Percentiles rank a stretch among this genome's conserved stretches.
These are phyloP conservation scores for Apiotrichum akiyoshidainum DNA, from an alignment of 1,284 basidiomycete genomes.

Conservation along the genomic window DNA sequence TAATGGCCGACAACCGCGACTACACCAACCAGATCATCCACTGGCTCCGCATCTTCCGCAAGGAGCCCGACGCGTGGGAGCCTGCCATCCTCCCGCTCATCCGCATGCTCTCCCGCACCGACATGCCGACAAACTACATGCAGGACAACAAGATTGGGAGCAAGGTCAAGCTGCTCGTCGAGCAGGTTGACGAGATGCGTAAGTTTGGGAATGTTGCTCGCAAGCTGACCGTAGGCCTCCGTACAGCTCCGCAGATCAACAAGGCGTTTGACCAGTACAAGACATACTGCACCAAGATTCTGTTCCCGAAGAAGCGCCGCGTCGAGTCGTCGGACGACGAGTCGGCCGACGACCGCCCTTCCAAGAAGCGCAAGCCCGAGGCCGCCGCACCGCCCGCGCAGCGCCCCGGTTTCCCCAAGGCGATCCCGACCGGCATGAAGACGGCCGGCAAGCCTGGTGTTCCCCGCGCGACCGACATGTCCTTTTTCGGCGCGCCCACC, in stretches of 20 bases:
- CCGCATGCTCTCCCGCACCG: slow-evolving; percentile 32
- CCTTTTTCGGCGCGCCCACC: slow-evolving; percentile 28
- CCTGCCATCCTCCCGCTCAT: slow-evolving; percentile 24
- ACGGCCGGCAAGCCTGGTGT: background rate
- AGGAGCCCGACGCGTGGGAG: slow-evolving; percentile 30
- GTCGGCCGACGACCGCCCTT: background rate
- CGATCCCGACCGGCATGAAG: too few relatives aligned
- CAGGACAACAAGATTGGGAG: slow-evolving; percentile 26
- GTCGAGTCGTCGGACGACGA: slow-evolving; percentile 10
- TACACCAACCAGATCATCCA: slow-evolving; percentile 24
- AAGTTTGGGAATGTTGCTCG: background rate
- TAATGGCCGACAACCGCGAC: slow-evolving; percentile 31
- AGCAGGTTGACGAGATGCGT: slow-evolving; percentile 23
- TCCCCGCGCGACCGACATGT: slow-evolving; percentile 25
- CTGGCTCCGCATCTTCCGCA: slow-evolving; percentile 26
- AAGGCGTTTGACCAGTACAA: slow-evolving; percentile 24
- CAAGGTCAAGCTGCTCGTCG: slow-evolving; percentile 13
- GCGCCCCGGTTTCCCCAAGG: too few relatives aligned
- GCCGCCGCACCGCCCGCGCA: background rate
- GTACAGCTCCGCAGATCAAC: slow-evolving; percentile 17
- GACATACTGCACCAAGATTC: slow-evolving; percentile 13
- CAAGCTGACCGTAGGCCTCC: slow-evolving; percentile 8
- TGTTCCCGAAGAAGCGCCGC: slow-evolving; percentile 18
- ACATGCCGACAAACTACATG: slow-evolving; percentile 35
- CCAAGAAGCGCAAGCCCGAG: slow-evolving; percentile 12